These are phyloP conservation scores for Carex parvula DNA, from an alignment of 176 grass and related monocot genomes.

Conservation along the genomic window DNA sequence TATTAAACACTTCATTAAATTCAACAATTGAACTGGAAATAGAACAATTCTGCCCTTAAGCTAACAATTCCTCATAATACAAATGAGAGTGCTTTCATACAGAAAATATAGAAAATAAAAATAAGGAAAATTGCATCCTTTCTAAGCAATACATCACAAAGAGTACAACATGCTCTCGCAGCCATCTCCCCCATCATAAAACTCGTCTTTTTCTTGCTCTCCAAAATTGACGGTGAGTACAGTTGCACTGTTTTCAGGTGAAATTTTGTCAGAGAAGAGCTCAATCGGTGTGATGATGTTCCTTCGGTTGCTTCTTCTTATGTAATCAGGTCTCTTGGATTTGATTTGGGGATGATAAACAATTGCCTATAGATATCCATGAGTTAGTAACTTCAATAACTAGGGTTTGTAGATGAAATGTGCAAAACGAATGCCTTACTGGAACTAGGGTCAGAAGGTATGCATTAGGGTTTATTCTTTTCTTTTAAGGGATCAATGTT, in stretches of 20 bases:
- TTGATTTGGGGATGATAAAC: conserved; percentile 1
- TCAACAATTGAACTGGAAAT: too few species aligned
- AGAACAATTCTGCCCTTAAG: too few species aligned
- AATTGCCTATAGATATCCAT: conserved; percentile 1
- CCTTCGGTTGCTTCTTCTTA: conserved; percentile 42
- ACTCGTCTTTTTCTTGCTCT: neutral
- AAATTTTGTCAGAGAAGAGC: conserved; percentile 44
- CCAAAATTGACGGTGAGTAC: neutral
- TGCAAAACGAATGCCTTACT: conserved; percentile 19
- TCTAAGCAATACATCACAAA: too few species aligned
- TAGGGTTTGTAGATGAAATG: neutral
- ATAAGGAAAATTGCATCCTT: too few species aligned
- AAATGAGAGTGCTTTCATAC: too few species aligned
- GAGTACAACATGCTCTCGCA: too few species aligned
- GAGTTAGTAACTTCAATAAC: conserved; percentile 2
- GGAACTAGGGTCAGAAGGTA: neutral
- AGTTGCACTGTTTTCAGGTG: neutral
- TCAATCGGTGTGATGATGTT: conserved; percentile 48
- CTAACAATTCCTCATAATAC: too few species aligned
- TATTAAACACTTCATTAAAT: too few species aligned
- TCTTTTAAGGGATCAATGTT: conserved; percentile 73
- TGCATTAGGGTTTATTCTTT: conserved; percentile 55
- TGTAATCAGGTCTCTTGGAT: conserved; percentile 70
- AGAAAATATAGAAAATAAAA: too few species aligned
- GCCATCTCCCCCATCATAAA: too few species aligned